Evolutionary conservation across 2,329 filamentous ascomycete species (phyloP).

Genomic region (Sporothrix variecibatus): DNA sequence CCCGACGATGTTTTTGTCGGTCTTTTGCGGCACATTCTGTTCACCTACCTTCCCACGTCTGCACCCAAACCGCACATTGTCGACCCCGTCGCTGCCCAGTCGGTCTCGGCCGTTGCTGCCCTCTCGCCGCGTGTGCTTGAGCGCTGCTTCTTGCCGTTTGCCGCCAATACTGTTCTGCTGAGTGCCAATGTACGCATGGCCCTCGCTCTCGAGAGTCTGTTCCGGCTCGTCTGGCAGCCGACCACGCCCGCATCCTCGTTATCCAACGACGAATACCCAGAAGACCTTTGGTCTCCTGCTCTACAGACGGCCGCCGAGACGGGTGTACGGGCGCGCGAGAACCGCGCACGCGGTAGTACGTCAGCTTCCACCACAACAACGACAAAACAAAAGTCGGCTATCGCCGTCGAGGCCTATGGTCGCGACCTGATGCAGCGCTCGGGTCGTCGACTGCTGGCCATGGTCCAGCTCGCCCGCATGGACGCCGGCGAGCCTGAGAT

Average conservation of each 20-base stretch:
- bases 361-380: background rate
- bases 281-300: conserved; percentile 42
- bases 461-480: conserved; percentile 43
- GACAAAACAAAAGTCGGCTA: conserved; percentile 40
- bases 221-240: conserved; percentile 53
- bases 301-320: conserved; percentile 46
- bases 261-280: conserved; percentile 38
- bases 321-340: conserved; percentile 52
- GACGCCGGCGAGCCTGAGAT: conserved; percentile 27
- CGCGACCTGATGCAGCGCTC: conserved; percentile 49
- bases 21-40: conserved; percentile 48
- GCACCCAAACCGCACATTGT: conserved; percentile 47
- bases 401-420: conserved; percentile 44
- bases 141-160: conserved; percentile 64
- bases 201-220: conserved; percentile 65
- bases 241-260: background rate
- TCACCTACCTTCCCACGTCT: conserved; percentile 47
- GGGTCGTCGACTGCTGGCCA: conserved; percentile 44
- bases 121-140: conserved; percentile 52
- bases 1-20: conserved; percentile 45
- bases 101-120: conserved; percentile 31
- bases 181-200: conserved; percentile 74
- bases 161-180: conserved; percentile 61
- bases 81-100: conserved; percentile 41
- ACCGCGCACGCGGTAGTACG: conserved; percentile 39